Conservation (phyloP, 805 yeast species). For the Candida verbasci region DNA sequence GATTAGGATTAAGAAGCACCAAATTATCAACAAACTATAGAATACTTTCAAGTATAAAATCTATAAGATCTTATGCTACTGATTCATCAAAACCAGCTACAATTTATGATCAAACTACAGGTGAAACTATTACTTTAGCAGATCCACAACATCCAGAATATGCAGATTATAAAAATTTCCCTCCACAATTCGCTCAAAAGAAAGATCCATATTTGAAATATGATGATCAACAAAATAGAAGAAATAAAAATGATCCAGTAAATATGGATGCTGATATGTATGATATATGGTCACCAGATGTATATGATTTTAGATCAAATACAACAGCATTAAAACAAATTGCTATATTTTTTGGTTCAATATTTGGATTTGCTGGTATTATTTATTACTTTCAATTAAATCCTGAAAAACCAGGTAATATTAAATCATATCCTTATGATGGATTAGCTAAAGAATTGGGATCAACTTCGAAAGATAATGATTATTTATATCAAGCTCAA, state of each 20-base stretch:
- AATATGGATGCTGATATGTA: conserved; percentile 68
- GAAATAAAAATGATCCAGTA: conserved; percentile 71
- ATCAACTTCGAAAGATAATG: conserved; percentile 47
- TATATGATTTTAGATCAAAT: conserved; percentile 57
- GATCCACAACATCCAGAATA: conserved; percentile 40
- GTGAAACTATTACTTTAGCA: conserved; percentile 34
- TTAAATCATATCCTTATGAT: conserved; percentile 68
- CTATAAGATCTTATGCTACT: conserved; percentile 5
- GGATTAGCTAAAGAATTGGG: conserved; percentile 78
- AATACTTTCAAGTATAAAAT: not conserved
- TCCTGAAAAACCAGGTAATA: conserved; percentile 68
- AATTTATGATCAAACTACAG: conserved; percentile 37
- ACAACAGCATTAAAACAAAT: conserved; percentile 57
- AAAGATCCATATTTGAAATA: conserved; percentile 69
- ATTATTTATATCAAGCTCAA: conserved; percentile 37
- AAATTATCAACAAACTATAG: not conserved
- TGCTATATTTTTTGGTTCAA: conserved; percentile 40
- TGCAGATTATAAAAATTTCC: conserved; percentile 63
- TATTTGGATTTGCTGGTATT: conserved; percentile 41
- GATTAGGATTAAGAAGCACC: conserved; percentile 8
- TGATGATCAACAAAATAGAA: conserved; percentile 77
- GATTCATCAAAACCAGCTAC: conserved; percentile 15
- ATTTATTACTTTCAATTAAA: conserved; percentile 45
- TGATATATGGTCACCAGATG: conserved; percentile 86
- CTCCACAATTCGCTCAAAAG: conserved; percentile 54